phyloP scores from a whole-genome alignment of 495 filamentous ascomycete species.

The Neurospora sp. region DNA sequence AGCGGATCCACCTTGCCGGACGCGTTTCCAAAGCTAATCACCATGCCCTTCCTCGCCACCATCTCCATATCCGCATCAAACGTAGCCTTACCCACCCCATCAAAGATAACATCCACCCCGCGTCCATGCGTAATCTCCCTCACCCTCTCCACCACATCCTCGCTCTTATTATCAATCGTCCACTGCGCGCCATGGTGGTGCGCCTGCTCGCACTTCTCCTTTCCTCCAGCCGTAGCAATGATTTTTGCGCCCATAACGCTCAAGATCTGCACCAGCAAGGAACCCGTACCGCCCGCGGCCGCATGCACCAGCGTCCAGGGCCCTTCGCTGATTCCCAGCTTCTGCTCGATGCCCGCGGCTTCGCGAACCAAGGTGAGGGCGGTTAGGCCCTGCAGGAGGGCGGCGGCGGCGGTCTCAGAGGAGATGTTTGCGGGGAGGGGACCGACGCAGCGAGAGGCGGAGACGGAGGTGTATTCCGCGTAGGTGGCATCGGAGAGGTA shows the following conservation, averaged over 20 bases:
- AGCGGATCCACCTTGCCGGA: slow-evolving; percentile 70
- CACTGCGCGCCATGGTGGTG: slow-evolving; percentile 58
- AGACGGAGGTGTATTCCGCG: slow-evolving; percentile 60
- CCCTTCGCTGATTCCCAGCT: slow-evolving; percentile 26
- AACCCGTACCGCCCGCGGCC: slow-evolving; percentile 80
- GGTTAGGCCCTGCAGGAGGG: slow-evolving; percentile 75
- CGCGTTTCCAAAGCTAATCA: slow-evolving; percentile 84
- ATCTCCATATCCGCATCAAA: slow-evolving; percentile 77
- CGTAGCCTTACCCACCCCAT: slow-evolving; percentile 79
- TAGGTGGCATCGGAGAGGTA: slow-evolving; percentile 55
- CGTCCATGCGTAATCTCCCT: slow-evolving; percentile 58
- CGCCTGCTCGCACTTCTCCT: slow-evolving; percentile 63
- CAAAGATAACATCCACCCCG: slow-evolving; percentile 76
- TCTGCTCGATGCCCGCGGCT: slow-evolving; percentile 53
- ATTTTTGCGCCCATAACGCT: slow-evolving; percentile 61
- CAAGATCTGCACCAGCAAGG: slow-evolving; percentile 68
- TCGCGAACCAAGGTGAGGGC: slow-evolving; percentile 76
- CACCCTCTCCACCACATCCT: slow-evolving; percentile 55
- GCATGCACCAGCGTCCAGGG: slow-evolving; percentile 87
- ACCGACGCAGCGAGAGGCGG: slow-evolving; percentile 40
- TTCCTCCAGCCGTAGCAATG: slow-evolving; percentile 73
- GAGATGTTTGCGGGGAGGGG: slow-evolving; percentile 55
- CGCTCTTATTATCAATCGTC: slow-evolving; percentile 60
- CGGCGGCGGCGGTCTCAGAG: slow-evolving; percentile 54
- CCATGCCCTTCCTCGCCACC: slow-evolving; percentile 69